phyloP scores from a whole-genome alignment of 768 basidiomycete genomes.

The Rhodotorula taiwanensis region DNA sequence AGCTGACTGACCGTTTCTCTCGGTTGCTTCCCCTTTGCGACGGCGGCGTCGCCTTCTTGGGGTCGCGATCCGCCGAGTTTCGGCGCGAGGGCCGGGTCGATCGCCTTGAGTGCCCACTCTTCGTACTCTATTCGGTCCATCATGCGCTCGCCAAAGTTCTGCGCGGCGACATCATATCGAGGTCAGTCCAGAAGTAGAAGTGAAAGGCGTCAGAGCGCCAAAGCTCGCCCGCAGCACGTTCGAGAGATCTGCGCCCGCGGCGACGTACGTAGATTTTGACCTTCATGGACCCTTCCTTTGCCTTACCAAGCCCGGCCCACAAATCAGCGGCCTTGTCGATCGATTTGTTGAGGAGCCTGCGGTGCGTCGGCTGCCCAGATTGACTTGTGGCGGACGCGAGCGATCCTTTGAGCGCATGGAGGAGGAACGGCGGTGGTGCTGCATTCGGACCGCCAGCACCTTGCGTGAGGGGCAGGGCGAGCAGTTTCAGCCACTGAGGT shows the following conservation, averaged over 20 bases:
- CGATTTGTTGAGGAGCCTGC: conserved; percentile 8
- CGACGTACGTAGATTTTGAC: conserved; percentile 15
- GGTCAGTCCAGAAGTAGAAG: no score
- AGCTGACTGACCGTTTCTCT: no score
- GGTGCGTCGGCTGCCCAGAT: not conserved
- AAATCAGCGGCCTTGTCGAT: conserved; percentile 28
- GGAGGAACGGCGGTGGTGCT: conserved; percentile 9
- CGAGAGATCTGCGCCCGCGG: not conserved
- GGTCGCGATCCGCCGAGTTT: not conserved
- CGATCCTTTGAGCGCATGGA: conserved; percentile 16
- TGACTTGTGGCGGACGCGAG: not conserved
- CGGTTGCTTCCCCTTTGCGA: not conserved
- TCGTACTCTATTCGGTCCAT: conserved; percentile 48
- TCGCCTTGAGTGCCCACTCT: conserved; percentile 45
- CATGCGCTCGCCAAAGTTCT: conserved; percentile 44
- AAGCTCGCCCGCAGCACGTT: no score
- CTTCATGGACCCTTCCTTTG: conserved; percentile 21
- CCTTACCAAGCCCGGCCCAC: conserved; percentile 28
- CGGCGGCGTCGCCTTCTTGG: not conserved
- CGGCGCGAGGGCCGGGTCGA: conserved; percentile 42
- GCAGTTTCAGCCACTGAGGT: conserved; percentile 19
- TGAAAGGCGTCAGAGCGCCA: no score
- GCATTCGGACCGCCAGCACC: not conserved
- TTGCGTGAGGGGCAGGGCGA: conserved; percentile 22
- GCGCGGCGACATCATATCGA: conserved; percentile 26